A percentile compares a stretch with the other conserved stretches of the same genome.
phyloP scores from a whole-genome alignment of 495 filamentous ascomycete species.

The Xylaria curta region DNA sequence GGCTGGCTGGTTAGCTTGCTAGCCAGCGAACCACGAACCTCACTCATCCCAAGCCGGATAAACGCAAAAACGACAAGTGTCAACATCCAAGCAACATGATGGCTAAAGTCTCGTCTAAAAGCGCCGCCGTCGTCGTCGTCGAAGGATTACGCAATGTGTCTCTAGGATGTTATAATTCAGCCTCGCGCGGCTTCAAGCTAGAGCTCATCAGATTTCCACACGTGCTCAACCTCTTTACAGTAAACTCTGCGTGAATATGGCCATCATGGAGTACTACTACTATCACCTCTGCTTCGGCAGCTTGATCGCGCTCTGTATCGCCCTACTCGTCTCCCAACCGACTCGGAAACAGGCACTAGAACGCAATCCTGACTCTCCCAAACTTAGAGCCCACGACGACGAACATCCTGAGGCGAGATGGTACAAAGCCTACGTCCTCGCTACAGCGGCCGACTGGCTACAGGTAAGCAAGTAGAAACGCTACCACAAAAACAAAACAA shows the following conservation, averaged over 20 bases:
- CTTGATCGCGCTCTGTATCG: conserved; percentile 30
- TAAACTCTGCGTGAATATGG: background rate
- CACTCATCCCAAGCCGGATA: conserved; percentile 40
- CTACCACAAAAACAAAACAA: background rate
- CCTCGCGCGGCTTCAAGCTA: background rate
- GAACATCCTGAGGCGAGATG: conserved; percentile 35
- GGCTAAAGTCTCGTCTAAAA: conserved; percentile 22
- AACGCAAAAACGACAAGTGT: conserved; percentile 43
- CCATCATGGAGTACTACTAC: conserved; percentile 38
- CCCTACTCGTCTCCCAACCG: conserved; percentile 34
- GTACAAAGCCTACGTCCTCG: conserved; percentile 54
- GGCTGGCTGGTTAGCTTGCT: background rate
- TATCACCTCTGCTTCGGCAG: conserved; percentile 38
- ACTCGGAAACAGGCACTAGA: conserved; percentile 32
- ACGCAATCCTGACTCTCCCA: conserved; percentile 22
- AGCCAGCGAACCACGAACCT: background rate
- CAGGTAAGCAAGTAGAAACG: conserved; percentile 53
- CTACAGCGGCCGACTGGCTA: conserved; percentile 62
- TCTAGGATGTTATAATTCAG: background rate
- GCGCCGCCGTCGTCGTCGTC: background rate
- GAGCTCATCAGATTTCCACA: background rate
- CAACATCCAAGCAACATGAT: conserved; percentile 20
- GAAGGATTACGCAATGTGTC: background rate
- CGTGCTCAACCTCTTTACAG: background rate
- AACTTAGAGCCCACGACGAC: conserved; percentile 24